Evolutionary conservation across 2,329 filamentous ascomycete species (phyloP).

Genomic region (Colletotrichum sp.): DNA sequence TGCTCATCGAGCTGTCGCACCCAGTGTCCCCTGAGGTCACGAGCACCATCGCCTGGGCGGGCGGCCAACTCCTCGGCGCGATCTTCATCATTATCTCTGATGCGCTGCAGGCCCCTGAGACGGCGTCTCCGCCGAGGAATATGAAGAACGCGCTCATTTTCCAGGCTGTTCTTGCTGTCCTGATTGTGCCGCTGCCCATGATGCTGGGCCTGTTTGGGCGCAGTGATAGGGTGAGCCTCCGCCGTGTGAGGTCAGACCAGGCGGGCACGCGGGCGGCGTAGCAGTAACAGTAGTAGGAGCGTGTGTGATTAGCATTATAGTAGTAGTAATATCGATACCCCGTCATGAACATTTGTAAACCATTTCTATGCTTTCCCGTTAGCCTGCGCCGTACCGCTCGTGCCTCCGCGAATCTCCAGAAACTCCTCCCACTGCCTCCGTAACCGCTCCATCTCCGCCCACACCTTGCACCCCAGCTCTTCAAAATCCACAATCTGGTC

Average conservation of each 20-base stretch:
- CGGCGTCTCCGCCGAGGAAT: constrained; percentile 66
- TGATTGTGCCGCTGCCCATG: constrained; percentile 70
- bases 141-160: constrained; percentile 82
- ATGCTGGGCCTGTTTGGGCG: constrained; percentile 74
- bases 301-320: background rate
- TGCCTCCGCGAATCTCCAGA: constrained; percentile 25
- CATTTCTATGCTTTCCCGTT: background rate
- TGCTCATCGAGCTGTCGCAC: constrained; percentile 84
- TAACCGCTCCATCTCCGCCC: constrained; percentile 76
- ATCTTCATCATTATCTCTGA: constrained; percentile 85
- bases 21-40: constrained; percentile 87
- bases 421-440: constrained; percentile 68
- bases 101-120: constrained; percentile 64
- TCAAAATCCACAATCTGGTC: constrained; percentile 68
- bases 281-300: background rate
- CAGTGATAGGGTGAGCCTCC: constrained; percentile 51
- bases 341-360: background rate
- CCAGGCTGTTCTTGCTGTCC: constrained; percentile 72
- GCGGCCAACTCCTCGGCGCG: constrained; percentile 84
- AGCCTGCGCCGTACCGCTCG: background rate
- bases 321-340: background rate
- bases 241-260: constrained; percentile 51
- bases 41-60: constrained; percentile 82
- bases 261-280: background rate
- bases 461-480: constrained; percentile 63